Percentiles rank a stretch among this genome's conserved stretches.
phyloP scores from a whole-genome alignment of 345 rosid genomes.

The Moringa oleifera region DNA sequence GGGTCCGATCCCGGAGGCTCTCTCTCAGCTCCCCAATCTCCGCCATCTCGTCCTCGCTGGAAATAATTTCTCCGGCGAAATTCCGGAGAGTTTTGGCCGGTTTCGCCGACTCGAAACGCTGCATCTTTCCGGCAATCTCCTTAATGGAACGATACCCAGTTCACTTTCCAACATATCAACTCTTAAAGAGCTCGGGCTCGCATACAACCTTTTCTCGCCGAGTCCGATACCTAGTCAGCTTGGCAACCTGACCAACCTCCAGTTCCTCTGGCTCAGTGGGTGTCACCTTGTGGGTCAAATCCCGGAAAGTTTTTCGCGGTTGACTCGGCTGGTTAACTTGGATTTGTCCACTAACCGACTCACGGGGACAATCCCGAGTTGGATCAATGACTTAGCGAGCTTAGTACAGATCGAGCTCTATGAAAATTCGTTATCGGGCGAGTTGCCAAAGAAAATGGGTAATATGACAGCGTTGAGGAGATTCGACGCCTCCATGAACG shows the following conservation, averaged over 20 bases:
- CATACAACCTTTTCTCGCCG: conserved; percentile 57
- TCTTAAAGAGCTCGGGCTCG: conserved; percentile 43
- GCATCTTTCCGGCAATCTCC: conserved; percentile 43
- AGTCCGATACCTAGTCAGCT: conserved; percentile 43
- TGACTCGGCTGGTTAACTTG: conserved; percentile 38
- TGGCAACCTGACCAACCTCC: conserved; percentile 50
- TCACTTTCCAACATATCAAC: conserved; percentile 58
- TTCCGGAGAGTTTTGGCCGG: conserved; percentile 48
- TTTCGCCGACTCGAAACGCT: conserved; percentile 48
- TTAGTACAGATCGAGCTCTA: conserved; percentile 66
- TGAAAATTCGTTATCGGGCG: conserved; percentile 64
- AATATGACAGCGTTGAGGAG: conserved; percentile 45
- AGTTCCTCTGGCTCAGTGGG: conserved; percentile 49
- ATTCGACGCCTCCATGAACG: conserved; percentile 66
- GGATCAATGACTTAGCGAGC: conserved; percentile 40
- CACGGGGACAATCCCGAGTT: conserved; percentile 62
- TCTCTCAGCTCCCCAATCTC: conserved; percentile 47
- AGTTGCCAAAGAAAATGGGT: conserved; percentile 40
- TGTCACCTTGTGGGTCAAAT: conserved; percentile 53
- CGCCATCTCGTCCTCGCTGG: conserved; percentile 27
- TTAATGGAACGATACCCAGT: conserved; percentile 47
- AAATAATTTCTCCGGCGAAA: conserved; percentile 60
- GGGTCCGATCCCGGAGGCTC: conserved; percentile 53
- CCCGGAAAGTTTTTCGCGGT: conserved; percentile 34
- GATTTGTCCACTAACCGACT: conserved; percentile 53